Conservation (phyloP, 306 rosid genomes). For the Casuarina equisetifolia region DNA sequence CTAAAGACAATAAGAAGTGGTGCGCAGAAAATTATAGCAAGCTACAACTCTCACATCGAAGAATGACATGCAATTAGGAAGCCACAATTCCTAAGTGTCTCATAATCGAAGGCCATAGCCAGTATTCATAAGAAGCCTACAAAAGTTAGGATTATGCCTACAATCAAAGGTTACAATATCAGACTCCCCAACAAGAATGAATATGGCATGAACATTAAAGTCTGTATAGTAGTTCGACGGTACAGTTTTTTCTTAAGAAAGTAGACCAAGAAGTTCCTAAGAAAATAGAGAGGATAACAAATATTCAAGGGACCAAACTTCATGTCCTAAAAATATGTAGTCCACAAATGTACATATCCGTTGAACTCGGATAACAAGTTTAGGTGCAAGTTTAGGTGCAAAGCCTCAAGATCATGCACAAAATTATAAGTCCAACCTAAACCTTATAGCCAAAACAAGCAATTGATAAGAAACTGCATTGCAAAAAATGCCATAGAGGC, state of each 20-base stretch:
- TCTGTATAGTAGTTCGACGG: too few species aligned
- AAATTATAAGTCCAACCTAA: background rate
- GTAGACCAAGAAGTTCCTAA: background rate
- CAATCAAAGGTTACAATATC: background rate
- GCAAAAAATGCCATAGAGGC: background rate
- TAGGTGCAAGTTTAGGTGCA: background rate
- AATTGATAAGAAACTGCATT: background rate
- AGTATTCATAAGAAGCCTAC: background rate
- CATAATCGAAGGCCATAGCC: background rate
- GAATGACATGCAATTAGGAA: background rate
- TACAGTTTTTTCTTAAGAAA: background rate
- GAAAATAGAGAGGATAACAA: background rate
- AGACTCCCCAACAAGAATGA: background rate
- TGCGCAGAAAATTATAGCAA: conserved; percentile 13
- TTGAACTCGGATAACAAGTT: background rate
- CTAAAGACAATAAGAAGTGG: conserved; percentile 25
- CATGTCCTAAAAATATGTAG: background rate
- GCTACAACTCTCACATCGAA: background rate
- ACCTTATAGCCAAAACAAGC: background rate
- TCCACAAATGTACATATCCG: background rate
- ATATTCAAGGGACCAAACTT: background rate
- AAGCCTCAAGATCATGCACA: background rate
- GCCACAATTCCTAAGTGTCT: too few species aligned
- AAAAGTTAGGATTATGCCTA: background rate
- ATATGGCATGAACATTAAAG: too few species aligned